Evolutionary conservation across 345 rosid genomes (phyloP), one percentile per base, ranked within the genome.

Genomic region (Noccaea caerulescens): DNA sequence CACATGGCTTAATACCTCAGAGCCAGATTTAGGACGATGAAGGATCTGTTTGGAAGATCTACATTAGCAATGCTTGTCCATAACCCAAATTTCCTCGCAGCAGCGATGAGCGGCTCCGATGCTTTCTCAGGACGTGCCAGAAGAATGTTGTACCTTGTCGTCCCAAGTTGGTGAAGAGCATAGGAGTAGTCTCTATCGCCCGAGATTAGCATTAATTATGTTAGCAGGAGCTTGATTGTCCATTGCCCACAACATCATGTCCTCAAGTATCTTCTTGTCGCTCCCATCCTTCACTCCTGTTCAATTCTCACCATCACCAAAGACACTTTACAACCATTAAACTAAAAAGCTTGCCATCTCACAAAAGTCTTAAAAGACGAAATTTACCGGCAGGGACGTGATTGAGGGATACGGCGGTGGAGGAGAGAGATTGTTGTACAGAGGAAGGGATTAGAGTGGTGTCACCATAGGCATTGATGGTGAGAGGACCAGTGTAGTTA

Each of bases 281-380:
- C 94, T 91, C 7, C 89, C 94, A 73, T 91, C 94, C 73, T 91
- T 88, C 27, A 91, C 89, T 49, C 94, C 90, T 86, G 86, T 70
- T 1, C 6, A 14, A 41, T 37, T 5, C 3, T 6, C 9, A 30
- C 11, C 67, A 63, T 20, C 51, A 16, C 0, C 12, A 52, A 38
- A 34, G 3, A 63, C 33, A 60, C 37, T n/a, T 0, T 32, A 27
- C 0, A 3, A 6, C 30, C 30, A 33, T 14, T 27, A 63, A 33
- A 27, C 25, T 4, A 43, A 27, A 33, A 13, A 33, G 0, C 7
- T 33, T 20, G 39, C 10, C 10, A 5, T 8, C 7, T 37, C 9
- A 8, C 1, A 6, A 6, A 36, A 7, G 3, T 7, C 9, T 36
- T 7, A 36, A 7, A 0, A 7, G 5, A 7, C 8, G n/a, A n/a